phyloP scores from a whole-genome alignment of 192 early-diverging fungal species.

The Dispira simplex region DNA sequence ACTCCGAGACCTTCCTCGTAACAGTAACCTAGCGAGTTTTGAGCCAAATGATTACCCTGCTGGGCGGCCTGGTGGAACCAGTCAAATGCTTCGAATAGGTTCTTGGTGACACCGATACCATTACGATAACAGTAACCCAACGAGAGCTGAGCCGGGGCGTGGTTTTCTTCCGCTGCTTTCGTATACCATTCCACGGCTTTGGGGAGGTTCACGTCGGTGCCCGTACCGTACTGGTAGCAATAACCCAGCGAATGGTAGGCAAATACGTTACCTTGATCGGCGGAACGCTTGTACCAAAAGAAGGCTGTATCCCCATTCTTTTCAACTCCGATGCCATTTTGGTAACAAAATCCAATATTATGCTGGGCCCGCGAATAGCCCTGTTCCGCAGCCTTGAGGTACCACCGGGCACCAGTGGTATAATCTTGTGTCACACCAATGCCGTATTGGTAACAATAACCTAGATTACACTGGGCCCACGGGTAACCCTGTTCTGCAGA shows the following conservation, averaged over 20 bases:
- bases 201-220: conserved; percentile 41
- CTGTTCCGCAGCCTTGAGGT: conserved; percentile 32
- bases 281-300: conserved; percentile 17
- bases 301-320: conserved; percentile 20
- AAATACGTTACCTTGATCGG: conserved; percentile 15
- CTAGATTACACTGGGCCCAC: conserved; percentile 52
- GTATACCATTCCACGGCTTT: conserved; percentile 48
- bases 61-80: conserved; percentile 51
- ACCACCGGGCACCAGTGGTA: conserved; percentile 29
- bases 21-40: conserved; percentile 67
- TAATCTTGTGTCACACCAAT: conserved; percentile 32
- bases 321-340: conserved; percentile 39
- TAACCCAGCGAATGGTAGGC: conserved; percentile 40
- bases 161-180: conserved; percentile 33
- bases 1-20: conserved; percentile 69
- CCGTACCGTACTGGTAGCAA: conserved; percentile 66
- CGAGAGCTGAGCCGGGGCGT: conserved; percentile 36
- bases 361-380: conserved; percentile 32
- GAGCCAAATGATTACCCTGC: conserved; percentile 55
- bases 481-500: conserved; percentile 46
- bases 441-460: conserved; percentile 43
- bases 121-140: conserved; percentile 44
- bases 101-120: conserved; percentile 34
- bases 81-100: conserved; percentile 30
- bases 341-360: conserved; percentile 42